These are phyloP conservation scores for Amylostereum areolatum DNA, from an alignment of 1,284 basidiomycete genomes.

Conservation along the genomic window DNA sequence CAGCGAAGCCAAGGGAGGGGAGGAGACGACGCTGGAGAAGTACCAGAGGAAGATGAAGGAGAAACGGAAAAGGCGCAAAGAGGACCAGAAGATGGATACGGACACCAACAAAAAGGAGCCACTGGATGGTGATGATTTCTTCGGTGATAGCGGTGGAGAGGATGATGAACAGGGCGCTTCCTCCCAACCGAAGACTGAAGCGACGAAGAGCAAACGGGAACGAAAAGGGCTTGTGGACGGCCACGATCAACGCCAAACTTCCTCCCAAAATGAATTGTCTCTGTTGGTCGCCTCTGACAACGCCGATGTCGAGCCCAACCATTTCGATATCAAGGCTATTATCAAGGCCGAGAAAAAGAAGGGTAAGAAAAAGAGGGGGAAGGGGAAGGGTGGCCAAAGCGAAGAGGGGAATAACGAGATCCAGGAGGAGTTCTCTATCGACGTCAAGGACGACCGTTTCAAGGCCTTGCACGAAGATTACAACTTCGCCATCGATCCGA, in stretches of 20 bases:
- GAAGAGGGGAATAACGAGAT: constrained; percentile 48
- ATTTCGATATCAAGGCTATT: constrained; percentile 92
- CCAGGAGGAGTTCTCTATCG: constrained; percentile 77
- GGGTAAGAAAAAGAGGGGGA: constrained; percentile 46
- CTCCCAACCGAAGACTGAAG: constrained; percentile 20
- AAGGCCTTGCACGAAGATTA: constrained; percentile 85
- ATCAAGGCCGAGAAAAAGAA: constrained; percentile 74
- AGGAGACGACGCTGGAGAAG: constrained; percentile 79
- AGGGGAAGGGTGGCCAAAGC: constrained; percentile 38
- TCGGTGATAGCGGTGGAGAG: constrained; percentile 46
- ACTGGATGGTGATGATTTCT: constrained; percentile 61
- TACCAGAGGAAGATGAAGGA: constrained; percentile 87
- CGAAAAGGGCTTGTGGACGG: constrained; percentile 6
- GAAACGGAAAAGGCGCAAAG: constrained; percentile 77
- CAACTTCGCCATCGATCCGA: constrained; percentile 93
- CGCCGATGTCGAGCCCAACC: constrained; percentile 51
- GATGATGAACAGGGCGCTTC: constrained; percentile 30
- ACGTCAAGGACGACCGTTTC: constrained; percentile 89
- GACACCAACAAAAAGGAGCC: constrained; percentile 17
- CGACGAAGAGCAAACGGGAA: constrained; percentile 19
- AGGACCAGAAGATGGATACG: constrained; percentile 40
- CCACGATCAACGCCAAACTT: constrained; percentile 19
- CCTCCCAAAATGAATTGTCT: constrained; percentile 58
- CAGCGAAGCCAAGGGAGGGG: constrained; percentile 44
- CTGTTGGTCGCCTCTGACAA: constrained; percentile 59